phyloP scores from a whole-genome alignment of 2,329 filamentous ascomycete genomes.

The Purpureocillium takamizusanense region DNA sequence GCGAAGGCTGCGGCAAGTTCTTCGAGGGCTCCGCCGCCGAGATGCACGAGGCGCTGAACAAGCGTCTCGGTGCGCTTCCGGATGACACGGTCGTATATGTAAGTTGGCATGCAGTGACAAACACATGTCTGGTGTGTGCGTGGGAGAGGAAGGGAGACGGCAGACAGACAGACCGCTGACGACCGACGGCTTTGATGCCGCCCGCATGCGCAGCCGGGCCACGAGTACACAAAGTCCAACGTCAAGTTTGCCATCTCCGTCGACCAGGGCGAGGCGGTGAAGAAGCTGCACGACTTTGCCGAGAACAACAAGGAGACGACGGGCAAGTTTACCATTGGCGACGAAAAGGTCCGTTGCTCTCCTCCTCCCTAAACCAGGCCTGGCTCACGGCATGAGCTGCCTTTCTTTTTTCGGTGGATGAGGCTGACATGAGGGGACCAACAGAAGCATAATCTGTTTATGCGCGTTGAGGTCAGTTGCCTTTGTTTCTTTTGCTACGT shows the following conservation, averaged over 20 bases:
- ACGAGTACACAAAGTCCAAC: constrained; percentile 97
- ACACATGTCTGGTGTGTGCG: no score
- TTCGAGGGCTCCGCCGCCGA: constrained; percentile 85
- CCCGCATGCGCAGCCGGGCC: constrained; percentile 57
- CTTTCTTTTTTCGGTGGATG: background rate
- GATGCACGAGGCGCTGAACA: constrained; percentile 91
- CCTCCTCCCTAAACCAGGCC: no score
- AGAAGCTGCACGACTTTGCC: constrained; percentile 69
- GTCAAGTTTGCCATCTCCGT: constrained; percentile 80
- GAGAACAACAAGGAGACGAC: constrained; percentile 79
- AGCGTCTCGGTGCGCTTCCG: constrained; percentile 69
- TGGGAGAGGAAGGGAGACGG: background rate
- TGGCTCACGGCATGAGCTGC: no score
- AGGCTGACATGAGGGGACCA: no score
- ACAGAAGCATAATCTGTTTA: constrained; percentile 91
- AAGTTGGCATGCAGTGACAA: constrained; percentile 27
- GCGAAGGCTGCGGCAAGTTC: constrained; percentile 79
- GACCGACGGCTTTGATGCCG: background rate
- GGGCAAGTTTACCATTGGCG: constrained; percentile 91
- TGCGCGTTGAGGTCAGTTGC: constrained; percentile 65
- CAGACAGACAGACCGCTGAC: no score
- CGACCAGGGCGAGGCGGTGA: constrained; percentile 63
- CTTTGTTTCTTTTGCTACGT: background rate
- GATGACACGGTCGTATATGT: constrained; percentile 90
- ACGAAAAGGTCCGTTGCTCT: constrained; percentile 66